Evolutionary conservation across 2,329 filamentous ascomycete genomes (phyloP).

Genomic region (Diaporthe sp.): DNA sequence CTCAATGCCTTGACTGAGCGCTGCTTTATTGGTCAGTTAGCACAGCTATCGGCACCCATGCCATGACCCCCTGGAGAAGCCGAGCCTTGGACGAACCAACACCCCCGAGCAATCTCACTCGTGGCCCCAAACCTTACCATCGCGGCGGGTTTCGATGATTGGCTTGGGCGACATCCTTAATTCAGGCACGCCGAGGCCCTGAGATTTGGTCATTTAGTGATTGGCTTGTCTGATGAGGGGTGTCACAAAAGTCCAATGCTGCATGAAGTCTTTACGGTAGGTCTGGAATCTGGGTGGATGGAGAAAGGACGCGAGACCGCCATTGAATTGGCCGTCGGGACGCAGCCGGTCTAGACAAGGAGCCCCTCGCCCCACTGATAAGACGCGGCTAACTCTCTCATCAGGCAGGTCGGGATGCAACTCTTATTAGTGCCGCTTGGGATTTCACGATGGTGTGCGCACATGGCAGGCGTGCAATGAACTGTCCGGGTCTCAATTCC

Average conservation of each 20-base stretch:
- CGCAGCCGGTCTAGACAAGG: constrained; percentile 2
- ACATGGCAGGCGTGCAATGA: background rate
- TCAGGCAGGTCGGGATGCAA: constrained; percentile 14
- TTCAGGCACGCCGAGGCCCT: constrained; percentile 7
- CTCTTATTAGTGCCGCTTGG: background rate
- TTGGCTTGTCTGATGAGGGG: constrained; percentile 19
- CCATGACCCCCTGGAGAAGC: constrained; percentile 10
- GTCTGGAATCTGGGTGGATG: constrained; percentile 24
- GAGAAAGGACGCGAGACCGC: background rate
- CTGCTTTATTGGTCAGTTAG: constrained; percentile 24
- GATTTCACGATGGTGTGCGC: background rate
- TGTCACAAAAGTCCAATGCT: constrained; percentile 5
- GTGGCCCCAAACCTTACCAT: constrained; percentile 15
- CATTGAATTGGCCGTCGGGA: background rate
- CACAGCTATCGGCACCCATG: constrained; percentile 24
- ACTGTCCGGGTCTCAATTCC: no score
- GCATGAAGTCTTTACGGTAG: background rate
- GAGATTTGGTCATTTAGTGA: constrained; percentile 21
- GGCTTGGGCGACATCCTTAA: constrained; percentile 6
- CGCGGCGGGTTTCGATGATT: constrained; percentile 34
- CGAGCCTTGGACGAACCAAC: constrained; percentile 5
- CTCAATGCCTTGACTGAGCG: constrained; percentile 21
- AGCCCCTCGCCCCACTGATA: constrained; percentile 27
- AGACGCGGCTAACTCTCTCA: background rate
- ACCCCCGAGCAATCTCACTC: background rate